These are phyloP conservation scores for Actinidia arguta DNA, from an alignment of 179 eudicot species.

Conservation along the genomic window DNA sequence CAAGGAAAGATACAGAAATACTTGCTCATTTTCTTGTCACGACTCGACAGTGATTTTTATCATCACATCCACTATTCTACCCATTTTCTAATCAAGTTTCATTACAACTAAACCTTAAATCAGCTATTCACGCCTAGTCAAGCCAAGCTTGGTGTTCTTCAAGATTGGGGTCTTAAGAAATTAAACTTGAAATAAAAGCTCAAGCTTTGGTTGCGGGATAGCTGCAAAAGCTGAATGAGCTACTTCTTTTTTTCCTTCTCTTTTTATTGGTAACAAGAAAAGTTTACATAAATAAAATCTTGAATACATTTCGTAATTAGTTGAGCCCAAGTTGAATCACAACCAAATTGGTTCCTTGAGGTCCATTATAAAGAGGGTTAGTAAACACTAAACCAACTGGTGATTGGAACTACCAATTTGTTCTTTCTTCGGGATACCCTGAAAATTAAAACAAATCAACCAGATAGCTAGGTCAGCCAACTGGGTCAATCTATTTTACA, in stretches of 20 bases:
- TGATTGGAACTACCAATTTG: neutral
- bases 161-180: neutral
- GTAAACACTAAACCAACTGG: neutral
- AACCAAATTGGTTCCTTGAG: neutral
- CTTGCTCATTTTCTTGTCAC: slow-evolving; percentile 9
- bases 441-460: neutral
- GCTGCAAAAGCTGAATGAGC: slow-evolving; percentile 1
- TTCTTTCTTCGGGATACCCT: slow-evolving; percentile 3
- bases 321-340: neutral
- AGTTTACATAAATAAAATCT: neutral
- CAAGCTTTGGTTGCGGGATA: neutral
- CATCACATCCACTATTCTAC: neutral
- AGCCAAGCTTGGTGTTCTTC: neutral
- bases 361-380: neutral
- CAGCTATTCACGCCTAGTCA: slow-evolving; percentile 3
- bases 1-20: neutral
- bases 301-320: slow-evolving; percentile 1
- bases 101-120: neutral
- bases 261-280: neutral
- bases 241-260: neutral
- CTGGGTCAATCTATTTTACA: neutral
- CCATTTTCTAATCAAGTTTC: neutral
- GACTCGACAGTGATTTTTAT: neutral
- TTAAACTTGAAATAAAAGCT: neutral
- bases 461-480: neutral